A percentile compares a stretch with the other conserved stretches of the same genome.
phyloP scores from a whole-genome alignment of 2,329 filamentous ascomycete genomes.

The Hortaea werneckii region DNA sequence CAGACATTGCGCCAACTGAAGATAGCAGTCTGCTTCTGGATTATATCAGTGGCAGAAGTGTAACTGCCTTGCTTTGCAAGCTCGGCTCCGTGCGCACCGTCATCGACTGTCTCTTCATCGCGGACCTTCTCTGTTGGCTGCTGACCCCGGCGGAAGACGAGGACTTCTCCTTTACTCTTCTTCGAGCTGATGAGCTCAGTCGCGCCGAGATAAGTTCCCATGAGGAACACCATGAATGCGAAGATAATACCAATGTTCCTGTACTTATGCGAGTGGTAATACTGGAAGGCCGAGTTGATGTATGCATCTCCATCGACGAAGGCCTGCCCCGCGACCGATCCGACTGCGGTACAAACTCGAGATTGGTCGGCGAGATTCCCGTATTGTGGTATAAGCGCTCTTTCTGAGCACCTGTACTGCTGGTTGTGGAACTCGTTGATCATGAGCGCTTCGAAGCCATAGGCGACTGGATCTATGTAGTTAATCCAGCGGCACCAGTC shows the following conservation, averaged over 20 bases:
- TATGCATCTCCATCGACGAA: conserved; percentile 31
- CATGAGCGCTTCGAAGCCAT: conserved; percentile 64
- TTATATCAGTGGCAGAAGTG: conserved; percentile 33
- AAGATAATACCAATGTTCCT: conserved; percentile 38
- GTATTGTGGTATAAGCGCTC: conserved; percentile 36
- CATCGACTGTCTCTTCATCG: conserved; percentile 32
- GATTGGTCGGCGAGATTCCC: conserved; percentile 20
- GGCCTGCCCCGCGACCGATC: conserved; percentile 28
- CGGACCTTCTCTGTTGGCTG: conserved; percentile 33
- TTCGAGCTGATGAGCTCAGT: conserved; percentile 39
- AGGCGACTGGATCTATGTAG: conserved; percentile 67
- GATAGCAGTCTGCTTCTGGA: conserved; percentile 59
- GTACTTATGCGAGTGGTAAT: conserved; percentile 35
- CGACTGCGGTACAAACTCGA: conserved; percentile 32
- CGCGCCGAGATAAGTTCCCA: conserved; percentile 33
- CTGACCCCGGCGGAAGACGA: conserved; percentile 40
- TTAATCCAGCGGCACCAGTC: conserved; percentile 77
- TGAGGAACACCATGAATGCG: conserved; percentile 35
- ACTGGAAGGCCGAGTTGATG: conserved; percentile 23
- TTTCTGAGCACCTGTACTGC: conserved; percentile 41
- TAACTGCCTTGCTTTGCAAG: conserved; percentile 27
- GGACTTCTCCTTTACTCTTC: conserved; percentile 43
- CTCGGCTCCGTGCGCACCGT: conserved; percentile 18
- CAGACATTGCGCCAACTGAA: conserved; percentile 83
- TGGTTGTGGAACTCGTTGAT: conserved; percentile 65